Conservation (phyloP, 2,329 filamentous ascomycete genomes). For the Verticillium alfalfae region DNA sequence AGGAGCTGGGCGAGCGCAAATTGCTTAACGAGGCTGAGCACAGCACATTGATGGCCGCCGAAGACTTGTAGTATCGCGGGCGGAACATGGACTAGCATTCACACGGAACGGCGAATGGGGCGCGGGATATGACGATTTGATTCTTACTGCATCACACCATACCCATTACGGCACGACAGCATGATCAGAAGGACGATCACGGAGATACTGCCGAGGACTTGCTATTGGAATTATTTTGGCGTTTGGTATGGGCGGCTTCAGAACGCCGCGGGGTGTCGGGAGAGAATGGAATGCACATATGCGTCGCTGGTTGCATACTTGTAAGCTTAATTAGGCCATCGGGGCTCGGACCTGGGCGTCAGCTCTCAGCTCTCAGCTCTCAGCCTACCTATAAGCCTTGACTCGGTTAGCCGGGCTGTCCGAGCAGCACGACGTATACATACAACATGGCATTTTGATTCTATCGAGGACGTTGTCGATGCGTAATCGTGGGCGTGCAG, state of each 20-base stretch:
- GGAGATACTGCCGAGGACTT: background rate
- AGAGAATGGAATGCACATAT: background rate
- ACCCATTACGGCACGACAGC: background rate
- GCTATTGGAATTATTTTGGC: background rate
- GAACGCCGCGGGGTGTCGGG: background rate
- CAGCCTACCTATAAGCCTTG: background rate
- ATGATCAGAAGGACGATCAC: background rate
- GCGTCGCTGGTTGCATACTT: background rate
- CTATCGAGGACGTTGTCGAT: background rate
- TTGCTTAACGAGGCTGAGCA: slow-evolving; percentile 55
- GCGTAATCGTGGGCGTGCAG: too few species aligned
- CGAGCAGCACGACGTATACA: background rate
- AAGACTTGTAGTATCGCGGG: background rate
- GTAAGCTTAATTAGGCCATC: background rate
- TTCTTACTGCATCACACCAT: background rate
- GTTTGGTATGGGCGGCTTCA: background rate
- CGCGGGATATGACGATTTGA: background rate
- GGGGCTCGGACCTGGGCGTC: background rate
- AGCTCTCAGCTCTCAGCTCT: background rate
- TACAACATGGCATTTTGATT: background rate
- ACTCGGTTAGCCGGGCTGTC: background rate
- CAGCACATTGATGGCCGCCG: slow-evolving; percentile 39
- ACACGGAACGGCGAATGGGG: background rate
- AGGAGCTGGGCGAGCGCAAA: slow-evolving; percentile 74
- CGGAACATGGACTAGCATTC: background rate